Base-by-base conservation (phyloP, 2,329 filamentous ascomycete genomes). In the Alternaria sp. region DNA sequence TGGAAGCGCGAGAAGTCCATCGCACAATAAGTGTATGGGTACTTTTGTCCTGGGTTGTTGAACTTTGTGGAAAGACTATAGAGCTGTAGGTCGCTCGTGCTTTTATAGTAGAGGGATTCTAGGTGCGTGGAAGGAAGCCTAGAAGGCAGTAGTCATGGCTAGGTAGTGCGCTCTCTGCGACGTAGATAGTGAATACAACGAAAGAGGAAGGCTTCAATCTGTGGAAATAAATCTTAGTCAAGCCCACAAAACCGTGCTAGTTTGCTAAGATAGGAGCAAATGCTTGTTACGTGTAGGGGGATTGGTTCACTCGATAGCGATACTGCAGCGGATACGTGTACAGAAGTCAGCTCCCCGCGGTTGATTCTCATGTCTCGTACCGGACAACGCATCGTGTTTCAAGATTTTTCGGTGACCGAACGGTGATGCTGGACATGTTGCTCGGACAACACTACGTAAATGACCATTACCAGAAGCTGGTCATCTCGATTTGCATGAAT, bases 1-100 rank as follows among this genome's bases (percentile, higher is more conserved):
- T 69, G 63, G 3, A 75, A 59, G 23, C 64, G 61, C 20, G 70
- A 63, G 63, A 75, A 69, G 37, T 75, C 70, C 72, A 75, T 75
- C n/a, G 26, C 20, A 30, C 14, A 51, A 12, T 33, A 15, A 14
- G n/a, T 20, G 14, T 21, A 7, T 21, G 26, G n/a, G 26, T 33
- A 6, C 4, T 41, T 41, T n/a, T 20, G n/a, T 20, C 11, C n/a
- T 15, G 12, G 12, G 6, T 5, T 33, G 18, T 21, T 21, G 26
- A 15, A 11, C 11, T 21, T 51, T 21, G 26, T 28, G 18, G 26
- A 51, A 20, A 50, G 26, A 41, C 15, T 10, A 41, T 18, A 51
- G 26, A 21, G 20, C 8, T 26, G 6, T 12, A 20, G n/a, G 3
- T 30, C 11, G 26, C 6, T 51, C 21, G 26, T 33, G 12, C n/a